phyloP scores from a whole-genome alignment of 306 rosid species.

The Pachyrhizus erosus region DNA sequence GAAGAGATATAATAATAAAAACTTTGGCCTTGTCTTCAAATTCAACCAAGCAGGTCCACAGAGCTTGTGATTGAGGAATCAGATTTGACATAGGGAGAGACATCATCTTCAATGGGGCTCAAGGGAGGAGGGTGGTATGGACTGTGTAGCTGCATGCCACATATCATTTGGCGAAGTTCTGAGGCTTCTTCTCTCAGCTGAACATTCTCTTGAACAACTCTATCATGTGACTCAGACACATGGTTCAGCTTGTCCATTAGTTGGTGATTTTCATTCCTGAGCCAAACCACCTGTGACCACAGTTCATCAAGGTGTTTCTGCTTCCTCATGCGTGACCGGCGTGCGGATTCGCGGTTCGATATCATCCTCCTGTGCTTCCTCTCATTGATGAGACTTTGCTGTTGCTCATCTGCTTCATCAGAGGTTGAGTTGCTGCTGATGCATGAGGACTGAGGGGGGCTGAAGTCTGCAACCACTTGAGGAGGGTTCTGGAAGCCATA shows the following conservation, averaged over 20 bases:
- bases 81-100: slow-evolving; percentile 45
- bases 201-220: slow-evolving; percentile 69
- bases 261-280: slow-evolving; percentile 83
- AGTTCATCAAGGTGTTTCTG: slow-evolving; percentile 96
- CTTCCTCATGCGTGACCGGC: slow-evolving; percentile 96
- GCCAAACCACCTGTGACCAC: slow-evolving; percentile 96
- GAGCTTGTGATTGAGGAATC: slow-evolving; percentile 56
- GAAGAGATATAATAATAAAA: slow-evolving; percentile 33
- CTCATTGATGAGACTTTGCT: slow-evolving; percentile 74
- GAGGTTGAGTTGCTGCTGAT: slow-evolving; percentile 89
- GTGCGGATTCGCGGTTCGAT: slow-evolving; percentile 94
- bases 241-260: slow-evolving; percentile 73
- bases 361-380: slow-evolving; percentile 94
- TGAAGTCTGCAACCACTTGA: slow-evolving; percentile 54
- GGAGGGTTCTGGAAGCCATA: slow-evolving; percentile 52
- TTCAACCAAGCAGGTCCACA: slow-evolving; percentile 54
- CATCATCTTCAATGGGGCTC: slow-evolving; percentile 67
- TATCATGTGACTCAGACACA: slow-evolving; percentile 71
- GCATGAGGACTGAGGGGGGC: slow-evolving; percentile 64
- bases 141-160: slow-evolving; percentile 67
- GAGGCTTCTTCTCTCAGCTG: slow-evolving; percentile 80
- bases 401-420: slow-evolving; percentile 87
- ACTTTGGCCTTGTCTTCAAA: slow-evolving; percentile 36
- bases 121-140: slow-evolving; percentile 54
- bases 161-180: slow-evolving; percentile 81